Evolutionary conservation across 2,329 filamentous ascomycete species (phyloP).

Genomic region (Aspergillus costaricaensis): DNA sequence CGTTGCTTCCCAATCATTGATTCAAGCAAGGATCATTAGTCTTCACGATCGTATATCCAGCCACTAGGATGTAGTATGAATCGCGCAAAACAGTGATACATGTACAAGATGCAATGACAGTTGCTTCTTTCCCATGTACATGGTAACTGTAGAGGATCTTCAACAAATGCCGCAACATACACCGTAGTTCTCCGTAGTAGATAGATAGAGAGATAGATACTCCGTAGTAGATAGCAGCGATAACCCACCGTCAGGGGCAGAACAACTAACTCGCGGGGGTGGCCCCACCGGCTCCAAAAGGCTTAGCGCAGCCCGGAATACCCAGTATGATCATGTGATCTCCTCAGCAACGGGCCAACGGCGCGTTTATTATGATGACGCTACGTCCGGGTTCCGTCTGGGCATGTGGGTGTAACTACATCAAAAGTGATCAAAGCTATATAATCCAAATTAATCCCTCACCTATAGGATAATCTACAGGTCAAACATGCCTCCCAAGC

Average conservation of each 20-base stretch:
- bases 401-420: neutral
- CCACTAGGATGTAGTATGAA: too few species aligned
- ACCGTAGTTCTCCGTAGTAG: neutral
- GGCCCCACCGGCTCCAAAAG: neutral
- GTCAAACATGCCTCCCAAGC: slow-evolving; percentile 25
- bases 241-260: neutral
- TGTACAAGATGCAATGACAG: too few species aligned
- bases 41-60: too few species aligned
- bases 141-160: too few species aligned
- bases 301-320: neutral
- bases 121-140: too few species aligned
- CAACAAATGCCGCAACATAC: too few species aligned
- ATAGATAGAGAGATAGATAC: neutral
- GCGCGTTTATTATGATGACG: slow-evolving; percentile 4
- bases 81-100: too few species aligned
- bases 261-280: neutral
- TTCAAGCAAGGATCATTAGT: neutral
- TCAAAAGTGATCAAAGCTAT: neutral
- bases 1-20: neutral
- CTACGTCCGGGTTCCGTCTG: neutral
- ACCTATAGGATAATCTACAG: neutral
- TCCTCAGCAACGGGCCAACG: neutral
- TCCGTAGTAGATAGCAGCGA: neutral
- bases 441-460: neutral
- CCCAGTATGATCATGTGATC: neutral